phyloP scores from a whole-genome alignment of 2,329 filamentous ascomycete species.

The Nannizziopsis barbatae region DNA sequence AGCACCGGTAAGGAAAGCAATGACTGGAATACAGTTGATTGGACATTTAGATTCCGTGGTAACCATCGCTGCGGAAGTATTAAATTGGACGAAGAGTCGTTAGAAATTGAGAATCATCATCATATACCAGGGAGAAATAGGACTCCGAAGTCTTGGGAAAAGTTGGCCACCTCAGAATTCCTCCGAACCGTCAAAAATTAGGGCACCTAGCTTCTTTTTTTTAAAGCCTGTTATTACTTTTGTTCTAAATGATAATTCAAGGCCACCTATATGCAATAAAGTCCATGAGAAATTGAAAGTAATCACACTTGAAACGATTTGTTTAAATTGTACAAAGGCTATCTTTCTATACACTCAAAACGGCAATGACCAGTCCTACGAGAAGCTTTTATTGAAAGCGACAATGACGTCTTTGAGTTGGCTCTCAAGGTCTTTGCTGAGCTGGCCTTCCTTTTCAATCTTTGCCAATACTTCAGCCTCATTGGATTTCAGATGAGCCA shows the following conservation, averaged over 20 bases:
- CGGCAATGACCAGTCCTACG: constrained; percentile 20
- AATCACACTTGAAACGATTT: constrained; percentile 1
- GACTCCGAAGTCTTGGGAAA: no score
- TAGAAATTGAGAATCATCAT: no score
- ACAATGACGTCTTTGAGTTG: constrained; percentile 56
- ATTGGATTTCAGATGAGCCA: constrained; percentile 82
- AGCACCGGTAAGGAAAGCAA: constrained; percentile 68
- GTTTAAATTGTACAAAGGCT: constrained; percentile 17
- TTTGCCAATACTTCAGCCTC: constrained; percentile 69
- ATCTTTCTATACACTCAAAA: constrained; percentile 9
- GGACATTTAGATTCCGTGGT: constrained; percentile 4
- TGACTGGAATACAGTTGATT: constrained; percentile 25
- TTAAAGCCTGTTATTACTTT: no score
- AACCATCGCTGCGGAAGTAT: no score
- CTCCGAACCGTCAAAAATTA: no score
- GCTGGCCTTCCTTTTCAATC: constrained; percentile 89
- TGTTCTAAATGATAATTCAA: no score
- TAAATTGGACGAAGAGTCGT: no score
- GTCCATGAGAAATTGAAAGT: no score
- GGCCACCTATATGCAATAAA: no score
- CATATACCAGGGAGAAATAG: no score
- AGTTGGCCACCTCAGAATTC: no score
- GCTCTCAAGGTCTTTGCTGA: constrained; percentile 79
- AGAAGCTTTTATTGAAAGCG: constrained; percentile 92
- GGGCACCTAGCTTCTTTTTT: no score